Evolutionary conservation across 139 green algal genomes (phyloP).

Genomic region (Zygnema cylindricum): DNA sequence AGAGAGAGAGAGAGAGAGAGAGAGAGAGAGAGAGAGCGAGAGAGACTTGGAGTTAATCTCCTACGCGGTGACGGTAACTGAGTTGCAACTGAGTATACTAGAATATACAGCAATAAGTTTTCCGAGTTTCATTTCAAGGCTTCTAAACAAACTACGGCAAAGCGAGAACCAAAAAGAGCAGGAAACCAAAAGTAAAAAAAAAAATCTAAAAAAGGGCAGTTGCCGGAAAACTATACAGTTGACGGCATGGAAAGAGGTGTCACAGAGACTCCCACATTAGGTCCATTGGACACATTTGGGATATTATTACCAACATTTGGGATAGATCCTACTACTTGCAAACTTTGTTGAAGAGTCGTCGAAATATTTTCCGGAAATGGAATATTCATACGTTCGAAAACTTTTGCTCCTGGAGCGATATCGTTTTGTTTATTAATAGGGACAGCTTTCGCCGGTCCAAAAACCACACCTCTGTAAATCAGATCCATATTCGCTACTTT

Average conservation of each 20-base stretch:
- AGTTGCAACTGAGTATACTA: too few species aligned
- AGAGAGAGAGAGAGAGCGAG: too few species aligned
- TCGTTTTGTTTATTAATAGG: neutral
- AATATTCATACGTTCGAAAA: neutral
- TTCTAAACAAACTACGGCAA: neutral
- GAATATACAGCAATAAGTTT: too few species aligned
- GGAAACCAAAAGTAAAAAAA: neutral
- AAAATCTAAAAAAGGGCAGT: neutral
- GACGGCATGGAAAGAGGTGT: neutral
- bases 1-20: too few species aligned
- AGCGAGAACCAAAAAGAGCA: neutral
- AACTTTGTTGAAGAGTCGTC: neutral
- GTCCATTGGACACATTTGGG: neutral
- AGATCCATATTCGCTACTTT: constrained; percentile 35
- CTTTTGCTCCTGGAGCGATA: neutral
- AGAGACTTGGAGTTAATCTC: too few species aligned
- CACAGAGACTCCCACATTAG: neutral
- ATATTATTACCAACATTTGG: neutral
- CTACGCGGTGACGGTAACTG: too few species aligned
- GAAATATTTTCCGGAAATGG: neutral
- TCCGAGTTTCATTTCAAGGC: too few species aligned
- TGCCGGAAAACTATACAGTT: neutral
- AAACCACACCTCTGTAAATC: constrained; percentile 43
- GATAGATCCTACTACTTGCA: neutral
- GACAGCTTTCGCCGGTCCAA: constrained; percentile 18